Conservation (phyloP, 73 alveolate species). For the Diophrys appendiculata region DNA sequence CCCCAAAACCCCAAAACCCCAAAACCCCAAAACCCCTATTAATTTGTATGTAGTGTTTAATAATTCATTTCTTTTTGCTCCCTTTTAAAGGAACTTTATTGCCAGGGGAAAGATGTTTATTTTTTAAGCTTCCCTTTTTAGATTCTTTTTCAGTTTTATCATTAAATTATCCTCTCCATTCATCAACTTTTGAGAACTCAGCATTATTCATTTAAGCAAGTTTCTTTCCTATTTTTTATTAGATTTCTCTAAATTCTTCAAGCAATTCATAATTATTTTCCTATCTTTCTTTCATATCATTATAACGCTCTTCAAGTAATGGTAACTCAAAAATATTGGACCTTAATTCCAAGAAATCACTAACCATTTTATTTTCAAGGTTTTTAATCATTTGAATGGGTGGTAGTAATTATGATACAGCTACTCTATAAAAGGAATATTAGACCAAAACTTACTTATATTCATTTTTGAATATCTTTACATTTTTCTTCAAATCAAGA, state of each 20-base stretch:
- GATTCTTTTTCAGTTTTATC: too few species aligned
- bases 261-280: slow-evolving; percentile 5
- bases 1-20: too few species aligned
- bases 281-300: slow-evolving; percentile 20
- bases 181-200: background rate
- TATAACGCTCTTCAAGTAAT: slow-evolving; percentile 36
- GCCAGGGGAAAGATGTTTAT: background rate
- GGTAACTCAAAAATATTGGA: slow-evolving; percentile 42
- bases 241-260: background rate
- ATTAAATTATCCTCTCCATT: background rate
- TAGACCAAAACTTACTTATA: slow-evolving; percentile 1
- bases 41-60: too few species aligned
- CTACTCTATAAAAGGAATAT: background rate
- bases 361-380: slow-evolving; percentile 44
- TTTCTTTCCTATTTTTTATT: slow-evolving; percentile 19
- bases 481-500: slow-evolving; percentile 20
- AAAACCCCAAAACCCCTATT: too few species aligned
- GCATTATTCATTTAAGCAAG: slow-evolving; percentile 26
- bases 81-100: too few species aligned
- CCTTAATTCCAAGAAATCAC: slow-evolving; percentile 39
- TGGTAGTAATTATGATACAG: slow-evolving; percentile 38
- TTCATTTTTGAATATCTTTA: slow-evolving; percentile 42
- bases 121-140: background rate
- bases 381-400: slow-evolving; percentile 58
- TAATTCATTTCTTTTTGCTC: too few species aligned